A percentile compares a stretch with the other conserved stretches of the same genome.
These are phyloP conservation scores for Candida cerambycidarum DNA, from an alignment of 805 yeast genomes.

Conservation along the genomic window DNA sequence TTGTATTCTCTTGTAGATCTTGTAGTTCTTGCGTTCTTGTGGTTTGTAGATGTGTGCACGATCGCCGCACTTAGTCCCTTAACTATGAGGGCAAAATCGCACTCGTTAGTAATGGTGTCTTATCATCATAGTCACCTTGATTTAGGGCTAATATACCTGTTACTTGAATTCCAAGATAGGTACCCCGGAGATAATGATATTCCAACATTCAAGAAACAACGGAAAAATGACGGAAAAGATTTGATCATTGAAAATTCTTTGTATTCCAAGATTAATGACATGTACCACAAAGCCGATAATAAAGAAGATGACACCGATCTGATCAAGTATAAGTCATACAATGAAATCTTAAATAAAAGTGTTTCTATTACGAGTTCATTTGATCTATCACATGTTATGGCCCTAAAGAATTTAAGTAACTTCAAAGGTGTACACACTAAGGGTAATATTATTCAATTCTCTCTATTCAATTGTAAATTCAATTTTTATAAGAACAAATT, in stretches of 20 bases:
- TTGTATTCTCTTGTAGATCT: neutral
- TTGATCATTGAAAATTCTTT: conserved; percentile 19
- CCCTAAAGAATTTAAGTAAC: neutral
- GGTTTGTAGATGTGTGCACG: too few species aligned
- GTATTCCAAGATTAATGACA: conserved; percentile 16
- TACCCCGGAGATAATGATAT: neutral
- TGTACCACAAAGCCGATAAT: conserved; percentile 9
- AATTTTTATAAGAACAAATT: conserved; percentile 4
- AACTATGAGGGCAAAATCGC: too few species aligned
- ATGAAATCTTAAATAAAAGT: conserved; percentile 10
- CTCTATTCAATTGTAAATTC: conserved; percentile 3
- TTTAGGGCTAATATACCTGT: conserved; percentile 1
- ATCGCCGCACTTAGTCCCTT: too few species aligned
- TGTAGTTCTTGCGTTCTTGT: too few species aligned
- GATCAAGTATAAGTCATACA: conserved; percentile 10
- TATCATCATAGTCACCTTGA: conserved; percentile 3
- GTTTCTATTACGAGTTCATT: neutral
- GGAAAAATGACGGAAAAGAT: conserved; percentile 2
- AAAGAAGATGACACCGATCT: conserved; percentile 10
- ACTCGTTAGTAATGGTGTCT: conserved; percentile 4
- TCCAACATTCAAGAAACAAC: neutral
- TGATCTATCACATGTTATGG: neutral
- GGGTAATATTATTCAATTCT: neutral
- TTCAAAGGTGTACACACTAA: neutral
- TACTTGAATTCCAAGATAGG: conserved; percentile 3